Conservation (phyloP, 2,329 filamentous ascomycete genomes). For the Colletotrichum shisoi region DNA sequence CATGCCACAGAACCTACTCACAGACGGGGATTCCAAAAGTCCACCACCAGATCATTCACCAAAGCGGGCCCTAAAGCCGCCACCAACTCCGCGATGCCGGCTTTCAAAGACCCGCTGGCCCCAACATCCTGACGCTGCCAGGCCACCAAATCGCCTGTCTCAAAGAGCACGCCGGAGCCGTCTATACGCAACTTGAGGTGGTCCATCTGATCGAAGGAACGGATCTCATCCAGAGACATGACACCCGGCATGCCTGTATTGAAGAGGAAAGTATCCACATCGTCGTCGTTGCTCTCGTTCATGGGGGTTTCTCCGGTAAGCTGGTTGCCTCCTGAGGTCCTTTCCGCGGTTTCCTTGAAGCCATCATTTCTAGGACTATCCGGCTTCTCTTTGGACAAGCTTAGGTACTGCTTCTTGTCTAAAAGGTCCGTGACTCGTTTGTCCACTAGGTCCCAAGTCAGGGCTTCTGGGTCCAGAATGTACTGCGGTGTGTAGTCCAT, state of each 20-base stretch:
- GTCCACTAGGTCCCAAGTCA: slow-evolving; percentile 69
- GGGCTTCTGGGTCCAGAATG: slow-evolving; percentile 73
- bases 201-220: slow-evolving; percentile 65
- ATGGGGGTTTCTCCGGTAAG: slow-evolving; percentile 32
- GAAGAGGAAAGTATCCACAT: slow-evolving; percentile 57
- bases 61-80: slow-evolving; percentile 71
- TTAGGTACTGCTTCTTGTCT: slow-evolving; percentile 65
- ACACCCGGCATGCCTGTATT: slow-evolving; percentile 72
- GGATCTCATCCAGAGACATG: slow-evolving; percentile 63
- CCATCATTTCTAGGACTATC: slow-evolving; percentile 43
- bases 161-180: slow-evolving; percentile 49
- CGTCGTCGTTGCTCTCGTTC: slow-evolving; percentile 11
- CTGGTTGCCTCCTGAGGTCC: background rate
- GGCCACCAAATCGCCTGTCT: slow-evolving; percentile 61
- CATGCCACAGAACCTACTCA: background rate
- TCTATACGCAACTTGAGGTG: slow-evolving; percentile 63
- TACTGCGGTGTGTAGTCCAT: slow-evolving; percentile 78
- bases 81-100: slow-evolving; percentile 71
- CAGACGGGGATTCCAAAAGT: slow-evolving; percentile 52
- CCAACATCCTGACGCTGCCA: slow-evolving; percentile 65
- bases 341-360: slow-evolving; percentile 32
- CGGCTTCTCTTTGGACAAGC: slow-evolving; percentile 50
- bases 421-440: slow-evolving; percentile 58
- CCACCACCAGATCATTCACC: slow-evolving; percentile 64
- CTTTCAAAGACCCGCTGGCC: slow-evolving; percentile 61